Percentiles rank a stretch among this genome's conserved stretches.
phyloP scores from a whole-genome alignment of 2,329 filamentous ascomycete species.

The Fusarium liriodendri region DNA sequence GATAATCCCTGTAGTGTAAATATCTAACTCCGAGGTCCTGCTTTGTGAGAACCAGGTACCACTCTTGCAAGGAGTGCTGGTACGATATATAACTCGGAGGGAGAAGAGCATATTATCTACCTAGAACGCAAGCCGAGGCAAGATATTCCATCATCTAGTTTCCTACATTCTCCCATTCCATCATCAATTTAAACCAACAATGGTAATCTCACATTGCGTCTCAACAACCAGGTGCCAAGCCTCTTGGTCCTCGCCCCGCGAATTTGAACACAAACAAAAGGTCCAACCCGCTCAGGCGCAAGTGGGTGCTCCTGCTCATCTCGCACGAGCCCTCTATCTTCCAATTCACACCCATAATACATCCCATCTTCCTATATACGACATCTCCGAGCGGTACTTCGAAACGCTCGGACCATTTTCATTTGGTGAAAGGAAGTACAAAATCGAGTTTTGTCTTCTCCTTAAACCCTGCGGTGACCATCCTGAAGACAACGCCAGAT shows the following conservation, averaged over 20 bases:
- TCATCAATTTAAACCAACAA: background rate
- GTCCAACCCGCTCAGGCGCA: background rate
- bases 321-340: conserved; percentile 10
- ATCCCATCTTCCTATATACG: background rate
- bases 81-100: background rate
- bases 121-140: background rate
- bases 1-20: background rate
- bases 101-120: background rate
- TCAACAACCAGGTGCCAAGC: background rate
- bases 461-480: conserved; percentile 12
- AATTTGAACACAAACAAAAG: background rate
- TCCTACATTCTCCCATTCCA: background rate
- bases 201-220: background rate
- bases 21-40: background rate
- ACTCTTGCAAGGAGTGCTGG: background rate
- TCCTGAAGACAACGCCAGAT: conserved; percentile 1
- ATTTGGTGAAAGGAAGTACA: conserved; percentile 12
- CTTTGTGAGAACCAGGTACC: background rate
- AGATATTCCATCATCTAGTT: background rate
- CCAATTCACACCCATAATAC: background rate
- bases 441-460: conserved; percentile 11
- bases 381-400: conserved; percentile 2
- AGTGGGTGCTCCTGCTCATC: background rate
- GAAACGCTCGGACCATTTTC: background rate
- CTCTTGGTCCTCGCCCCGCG: background rate